phyloP scores from a whole-genome alignment of 257 asterid genomes.

The Capsicum pubescens region DNA sequence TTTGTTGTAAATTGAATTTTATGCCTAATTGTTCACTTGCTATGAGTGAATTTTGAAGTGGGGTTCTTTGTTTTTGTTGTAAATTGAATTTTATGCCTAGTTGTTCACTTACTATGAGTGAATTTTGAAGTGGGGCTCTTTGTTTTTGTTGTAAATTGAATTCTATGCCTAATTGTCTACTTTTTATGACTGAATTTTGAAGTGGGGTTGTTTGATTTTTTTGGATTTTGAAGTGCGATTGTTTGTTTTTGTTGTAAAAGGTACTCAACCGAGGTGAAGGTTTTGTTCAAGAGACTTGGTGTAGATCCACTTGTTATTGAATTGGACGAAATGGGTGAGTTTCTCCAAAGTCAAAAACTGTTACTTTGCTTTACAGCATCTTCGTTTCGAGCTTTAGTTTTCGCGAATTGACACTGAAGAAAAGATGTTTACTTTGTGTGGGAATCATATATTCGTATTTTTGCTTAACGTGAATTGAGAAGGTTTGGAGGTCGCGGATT shows the following conservation, averaged over 20 bases:
- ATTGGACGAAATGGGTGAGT: constrained; percentile 79
- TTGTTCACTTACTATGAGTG: too few species aligned
- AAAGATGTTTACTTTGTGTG: neutral
- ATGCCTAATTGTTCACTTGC: neutral
- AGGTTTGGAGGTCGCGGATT: neutral
- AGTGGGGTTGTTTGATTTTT: neutral
- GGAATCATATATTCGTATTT: neutral
- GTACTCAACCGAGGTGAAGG: constrained; percentile 82
- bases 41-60: too few species aligned
- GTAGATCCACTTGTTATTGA: constrained; percentile 85
- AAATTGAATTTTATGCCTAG: too few species aligned
- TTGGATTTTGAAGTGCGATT: neutral
- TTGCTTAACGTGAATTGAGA: constrained; percentile 18
- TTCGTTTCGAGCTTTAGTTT: neutral
- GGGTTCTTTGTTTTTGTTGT: too few species aligned
- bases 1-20: neutral
- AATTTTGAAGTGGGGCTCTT: too few species aligned
- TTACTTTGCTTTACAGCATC: neutral
- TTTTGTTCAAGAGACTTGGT: constrained; percentile 76
- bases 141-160: too few species aligned
- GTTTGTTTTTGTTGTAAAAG: constrained; percentile 43
- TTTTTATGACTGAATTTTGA: neutral
- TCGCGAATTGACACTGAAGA: neutral
- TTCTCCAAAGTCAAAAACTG: neutral
- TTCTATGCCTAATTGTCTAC: neutral